These are phyloP conservation scores for Achaetomium macrosporum DNA, from an alignment of 2,329 filamentous ascomycete genomes.

Conservation along the genomic window DNA sequence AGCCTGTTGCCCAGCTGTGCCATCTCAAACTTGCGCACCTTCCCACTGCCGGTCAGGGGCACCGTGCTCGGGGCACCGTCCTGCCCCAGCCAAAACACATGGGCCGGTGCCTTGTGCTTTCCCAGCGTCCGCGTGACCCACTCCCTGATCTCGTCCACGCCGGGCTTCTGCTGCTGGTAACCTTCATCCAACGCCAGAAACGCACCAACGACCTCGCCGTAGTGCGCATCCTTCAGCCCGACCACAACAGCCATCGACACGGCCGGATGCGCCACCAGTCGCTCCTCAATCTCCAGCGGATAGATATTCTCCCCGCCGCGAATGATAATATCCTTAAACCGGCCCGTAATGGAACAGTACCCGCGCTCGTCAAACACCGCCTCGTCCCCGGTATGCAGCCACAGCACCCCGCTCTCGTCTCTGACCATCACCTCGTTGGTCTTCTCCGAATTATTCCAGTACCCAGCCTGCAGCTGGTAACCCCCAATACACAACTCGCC, in stretches of 20 bases:
- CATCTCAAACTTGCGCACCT: slow-evolving; percentile 63
- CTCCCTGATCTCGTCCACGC: slow-evolving; percentile 50
- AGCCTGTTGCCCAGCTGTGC: slow-evolving; percentile 50
- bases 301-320: slow-evolving; percentile 70
- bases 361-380: slow-evolving; percentile 62
- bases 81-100: slow-evolving; percentile 71
- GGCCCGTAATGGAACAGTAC: slow-evolving; percentile 66
- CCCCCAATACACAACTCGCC: slow-evolving; percentile 75
- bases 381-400: slow-evolving; percentile 64
- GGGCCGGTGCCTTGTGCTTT: slow-evolving; percentile 61
- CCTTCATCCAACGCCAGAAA: slow-evolving; percentile 47
- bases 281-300: slow-evolving; percentile 69
- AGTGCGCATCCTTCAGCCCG: slow-evolving; percentile 62
- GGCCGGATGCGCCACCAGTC: slow-evolving; percentile 57
- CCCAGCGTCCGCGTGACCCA: slow-evolving; percentile 60
- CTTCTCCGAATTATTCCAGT: slow-evolving; percentile 67
- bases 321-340: slow-evolving; percentile 77
- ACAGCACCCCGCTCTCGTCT: slow-evolving; percentile 50
- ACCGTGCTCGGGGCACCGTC: slow-evolving; percentile 49
- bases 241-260: slow-evolving; percentile 63
- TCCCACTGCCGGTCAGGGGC: slow-evolving; percentile 66
- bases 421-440: slow-evolving; percentile 56
- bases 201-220: slow-evolving; percentile 66
- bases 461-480: slow-evolving; percentile 65
- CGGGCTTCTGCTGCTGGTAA: slow-evolving; percentile 31